Evolutionary conservation across 331 rosid species (phyloP), one percentile per base, ranked within the genome.

Genomic region (Rhamnella rubrinervis): DNA sequence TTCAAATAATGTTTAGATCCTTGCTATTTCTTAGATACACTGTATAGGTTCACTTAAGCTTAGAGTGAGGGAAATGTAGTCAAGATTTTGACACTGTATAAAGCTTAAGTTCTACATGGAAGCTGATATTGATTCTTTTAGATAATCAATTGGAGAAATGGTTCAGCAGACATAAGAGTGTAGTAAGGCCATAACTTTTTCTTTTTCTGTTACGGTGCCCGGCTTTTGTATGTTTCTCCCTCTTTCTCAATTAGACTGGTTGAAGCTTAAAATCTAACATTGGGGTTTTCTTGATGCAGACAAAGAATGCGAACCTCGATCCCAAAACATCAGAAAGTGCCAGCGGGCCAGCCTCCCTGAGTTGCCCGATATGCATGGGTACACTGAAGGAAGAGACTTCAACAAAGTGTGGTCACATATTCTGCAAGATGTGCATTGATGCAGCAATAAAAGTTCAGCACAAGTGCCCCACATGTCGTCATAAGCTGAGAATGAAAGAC

Each of bases 391-490:
- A 84, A 69, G 88, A 64, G 51, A 84, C 83, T 35, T 81, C 88
- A 17, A 81, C 88, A 0, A 84, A 75, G 66, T 84, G 88, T 38
- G 88, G 88, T 37, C 88, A 84, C 60, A 84, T 84, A 58, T 84
- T 84, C 80, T 84, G 88, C 72, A 84, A 84, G 75, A 66, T 59
- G 65, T 84, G 88, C 71, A 78, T 84, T 28, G 79, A 80, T 62
- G 75, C 77, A 17, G 84, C 88, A 14, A 75, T 84, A 35, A 78
- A 72, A 31, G 70, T 69, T 64, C 88, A 84, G 75, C 79, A 72
- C 72, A 84, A 77, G 68, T 84, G 88, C 76, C 88, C 88, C n/a
- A 78, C 79, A 9, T 84, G 88, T 55, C 74, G 88, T 73, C 77
- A 74, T 59, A 80, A 75, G 61, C 83, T 84, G n/a, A 74, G 79